Conservation (phyloP, 805 yeast genomes). For the Wickerhamomyces bisporus region DNA sequence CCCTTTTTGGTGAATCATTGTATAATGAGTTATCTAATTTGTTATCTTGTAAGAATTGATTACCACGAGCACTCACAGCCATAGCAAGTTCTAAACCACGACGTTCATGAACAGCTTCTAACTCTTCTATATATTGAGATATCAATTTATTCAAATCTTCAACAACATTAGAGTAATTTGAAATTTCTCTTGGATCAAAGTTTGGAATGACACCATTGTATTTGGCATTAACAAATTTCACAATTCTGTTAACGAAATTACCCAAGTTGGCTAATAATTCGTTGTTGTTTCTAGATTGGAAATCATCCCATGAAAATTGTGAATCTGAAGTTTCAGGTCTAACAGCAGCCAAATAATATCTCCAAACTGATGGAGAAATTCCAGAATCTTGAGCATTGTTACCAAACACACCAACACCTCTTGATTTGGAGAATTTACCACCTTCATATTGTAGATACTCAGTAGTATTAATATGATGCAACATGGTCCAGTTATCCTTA, state of each 20-base stretch:
- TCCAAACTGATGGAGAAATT: constrained; percentile 89
- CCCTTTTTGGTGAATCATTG: constrained; percentile 65
- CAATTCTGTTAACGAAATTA: constrained; percentile 90
- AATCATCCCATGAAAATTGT: constrained; percentile 96
- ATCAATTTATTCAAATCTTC: constrained; percentile 61
- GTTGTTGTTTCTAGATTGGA: constrained; percentile 87
- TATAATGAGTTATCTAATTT: constrained; percentile 86
- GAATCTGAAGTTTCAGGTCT: constrained; percentile 97
- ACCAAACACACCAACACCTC: constrained; percentile 97
- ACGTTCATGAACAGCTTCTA: constrained; percentile 79
- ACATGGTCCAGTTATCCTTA: constrained; percentile 79
- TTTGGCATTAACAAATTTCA: constrained; percentile 85
- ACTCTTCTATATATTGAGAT: constrained; percentile 54
- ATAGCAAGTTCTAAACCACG: constrained; percentile 89
- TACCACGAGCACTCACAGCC: constrained; percentile 89
- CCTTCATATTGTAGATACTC: constrained; percentile 97
- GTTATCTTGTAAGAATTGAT: constrained; percentile 92
- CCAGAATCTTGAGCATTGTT: constrained; percentile 95
- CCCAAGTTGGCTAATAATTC: constrained; percentile 95
- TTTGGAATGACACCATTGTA: constrained; percentile 86
- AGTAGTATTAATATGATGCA: constrained; percentile 88
- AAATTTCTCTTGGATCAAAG: constrained; percentile 44
- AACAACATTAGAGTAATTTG: constrained; percentile 40
- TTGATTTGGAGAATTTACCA: constrained; percentile 96
- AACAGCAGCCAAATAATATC: constrained; percentile 87